phyloP scores from a whole-genome alignment of 495 filamentous ascomycete species.

The Tuber microsphaerosporum region DNA sequence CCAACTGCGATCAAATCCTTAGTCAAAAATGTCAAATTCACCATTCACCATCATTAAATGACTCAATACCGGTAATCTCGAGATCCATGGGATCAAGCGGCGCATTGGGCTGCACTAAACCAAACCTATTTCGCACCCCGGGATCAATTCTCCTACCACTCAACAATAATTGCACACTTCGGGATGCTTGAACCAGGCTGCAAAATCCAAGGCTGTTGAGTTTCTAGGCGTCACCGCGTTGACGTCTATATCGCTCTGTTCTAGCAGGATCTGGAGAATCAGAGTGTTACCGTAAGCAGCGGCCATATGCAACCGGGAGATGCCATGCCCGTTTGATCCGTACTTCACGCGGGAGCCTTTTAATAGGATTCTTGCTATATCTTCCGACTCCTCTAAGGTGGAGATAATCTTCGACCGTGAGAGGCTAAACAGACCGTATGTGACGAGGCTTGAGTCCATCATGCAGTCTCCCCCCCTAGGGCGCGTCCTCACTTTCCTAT shows the following conservation, averaged over 20 bases:
- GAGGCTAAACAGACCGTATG: too few species aligned
- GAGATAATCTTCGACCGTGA: too few species aligned
- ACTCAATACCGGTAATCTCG: not conserved
- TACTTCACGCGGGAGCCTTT: too few species aligned
- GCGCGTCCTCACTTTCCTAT: too few species aligned
- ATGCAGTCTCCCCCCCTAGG: too few species aligned
- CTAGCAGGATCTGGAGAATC: too few species aligned
- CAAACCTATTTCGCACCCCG: not conserved
- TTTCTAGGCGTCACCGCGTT: not conserved
- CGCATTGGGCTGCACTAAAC: not conserved
- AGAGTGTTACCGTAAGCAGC: too few species aligned
- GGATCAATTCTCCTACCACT: not conserved
- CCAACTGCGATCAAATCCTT: not conserved
- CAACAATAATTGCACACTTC: not conserved
- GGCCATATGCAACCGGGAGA: too few species aligned
- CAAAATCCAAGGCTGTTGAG: not conserved
- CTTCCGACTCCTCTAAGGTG: too few species aligned
- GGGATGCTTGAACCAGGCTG: not conserved
- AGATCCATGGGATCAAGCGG: not conserved
- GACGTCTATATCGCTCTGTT: not conserved
- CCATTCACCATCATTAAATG: not conserved
- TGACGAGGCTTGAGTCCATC: too few species aligned
- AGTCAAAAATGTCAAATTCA: not conserved
- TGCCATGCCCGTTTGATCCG: too few species aligned
- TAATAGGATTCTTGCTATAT: too few species aligned